These are phyloP conservation scores for Bacterosira constricta DNA, from an alignment of 108 stramenopile genomes.

Conservation along the genomic window DNA sequence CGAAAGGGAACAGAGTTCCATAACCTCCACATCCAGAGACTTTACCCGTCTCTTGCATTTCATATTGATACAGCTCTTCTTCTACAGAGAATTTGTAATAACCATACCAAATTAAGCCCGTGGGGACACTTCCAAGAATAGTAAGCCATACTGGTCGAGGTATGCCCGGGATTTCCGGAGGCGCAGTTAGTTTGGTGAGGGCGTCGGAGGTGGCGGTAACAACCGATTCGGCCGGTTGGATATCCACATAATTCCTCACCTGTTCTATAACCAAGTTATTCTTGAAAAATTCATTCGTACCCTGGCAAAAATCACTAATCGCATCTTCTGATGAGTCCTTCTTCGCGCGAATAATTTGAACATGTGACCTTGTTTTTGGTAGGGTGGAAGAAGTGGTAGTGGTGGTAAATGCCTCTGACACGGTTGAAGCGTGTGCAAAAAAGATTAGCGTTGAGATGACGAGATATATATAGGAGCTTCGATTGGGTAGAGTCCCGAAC, in stretches of 20 bases:
- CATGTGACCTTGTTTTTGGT: no score
- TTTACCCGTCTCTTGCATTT: constrained; percentile 43
- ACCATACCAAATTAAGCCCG: constrained; percentile 71
- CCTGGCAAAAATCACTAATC: constrained; percentile 58
- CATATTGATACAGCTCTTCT: constrained; percentile 72
- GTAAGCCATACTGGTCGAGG: constrained; percentile 72
- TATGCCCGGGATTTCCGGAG: constrained; percentile 67
- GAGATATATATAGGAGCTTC: no score
- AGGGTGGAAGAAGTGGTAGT: no score
- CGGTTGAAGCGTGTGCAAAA: no score
- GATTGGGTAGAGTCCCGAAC: no score
- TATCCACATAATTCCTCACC: constrained; percentile 56
- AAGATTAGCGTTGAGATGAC: no score
- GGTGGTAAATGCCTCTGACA: no score
- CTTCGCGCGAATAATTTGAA: no score
- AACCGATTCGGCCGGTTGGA: constrained; percentile 40
- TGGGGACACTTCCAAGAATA: constrained; percentile 63
- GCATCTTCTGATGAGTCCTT: no score
- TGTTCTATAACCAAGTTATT: constrained; percentile 54
- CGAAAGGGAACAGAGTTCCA: constrained; percentile 70
- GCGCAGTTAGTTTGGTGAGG: constrained; percentile 52
- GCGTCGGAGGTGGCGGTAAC: constrained; percentile 43
- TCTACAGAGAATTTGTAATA: constrained; percentile 75
- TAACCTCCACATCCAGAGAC: constrained; percentile 71
- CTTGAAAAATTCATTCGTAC: constrained; percentile 70